Conservation (phyloP, 2,329 filamentous ascomycete genomes). For the Colletotrichum gigasporum region DNA sequence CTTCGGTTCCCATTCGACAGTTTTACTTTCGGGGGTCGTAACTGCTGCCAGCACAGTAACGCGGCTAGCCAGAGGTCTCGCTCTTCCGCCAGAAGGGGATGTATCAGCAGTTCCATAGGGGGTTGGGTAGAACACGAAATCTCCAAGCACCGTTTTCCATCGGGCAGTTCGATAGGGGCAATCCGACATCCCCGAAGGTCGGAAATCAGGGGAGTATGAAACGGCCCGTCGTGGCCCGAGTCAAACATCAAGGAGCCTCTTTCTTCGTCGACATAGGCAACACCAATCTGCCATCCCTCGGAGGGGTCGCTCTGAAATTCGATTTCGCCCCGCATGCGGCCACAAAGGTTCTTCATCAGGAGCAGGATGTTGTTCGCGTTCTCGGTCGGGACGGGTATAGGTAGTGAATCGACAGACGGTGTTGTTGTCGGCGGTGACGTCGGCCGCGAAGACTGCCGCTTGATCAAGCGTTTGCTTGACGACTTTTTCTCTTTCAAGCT, state of each 20-base stretch:
- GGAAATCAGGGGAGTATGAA: conserved; percentile 73
- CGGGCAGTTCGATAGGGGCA: conserved; percentile 59
- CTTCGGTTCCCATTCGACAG: conserved; percentile 56
- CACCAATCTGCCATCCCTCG: conserved; percentile 74
- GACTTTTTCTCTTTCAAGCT: conserved; percentile 58
- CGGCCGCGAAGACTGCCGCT: conserved; percentile 64
- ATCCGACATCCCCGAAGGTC: conserved; percentile 81
- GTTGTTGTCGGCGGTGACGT: conserved; percentile 65
- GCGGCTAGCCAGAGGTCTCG: conserved; percentile 84
- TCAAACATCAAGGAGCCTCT: conserved; percentile 80
- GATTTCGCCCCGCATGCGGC: conserved; percentile 81
- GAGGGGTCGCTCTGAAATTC: conserved; percentile 73
- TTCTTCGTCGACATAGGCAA: conserved; percentile 82
- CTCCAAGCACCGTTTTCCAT: conserved; percentile 62
- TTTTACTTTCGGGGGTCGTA: conserved; percentile 68
- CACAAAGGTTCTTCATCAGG: conserved; percentile 81
- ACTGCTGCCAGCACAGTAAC: conserved; percentile 82
- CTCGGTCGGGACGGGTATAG: conserved; percentile 67
- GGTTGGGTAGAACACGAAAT: conserved; percentile 56
- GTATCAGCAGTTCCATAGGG: conserved; percentile 70
- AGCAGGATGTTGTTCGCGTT: conserved; percentile 78
- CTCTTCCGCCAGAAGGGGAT: conserved; percentile 71
- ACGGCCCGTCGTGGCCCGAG: conserved; percentile 71
- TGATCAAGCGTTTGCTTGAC: conserved; percentile 61
- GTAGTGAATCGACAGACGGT: conserved; percentile 67